phyloP scores from a whole-genome alignment of 2,329 filamentous ascomycete species.

The Ceratocystis eucalypticola region DNA sequence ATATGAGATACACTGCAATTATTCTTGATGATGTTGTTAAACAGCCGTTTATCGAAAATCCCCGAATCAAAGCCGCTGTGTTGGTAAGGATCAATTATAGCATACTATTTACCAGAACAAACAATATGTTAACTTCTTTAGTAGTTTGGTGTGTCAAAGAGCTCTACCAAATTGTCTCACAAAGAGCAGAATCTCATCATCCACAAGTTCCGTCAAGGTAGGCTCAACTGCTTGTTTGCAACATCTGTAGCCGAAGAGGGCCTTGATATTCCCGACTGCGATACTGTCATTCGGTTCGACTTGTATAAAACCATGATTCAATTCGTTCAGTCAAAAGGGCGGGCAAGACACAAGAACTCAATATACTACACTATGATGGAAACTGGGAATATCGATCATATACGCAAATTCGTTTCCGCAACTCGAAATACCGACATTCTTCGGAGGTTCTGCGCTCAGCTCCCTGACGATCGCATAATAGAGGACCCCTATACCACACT shows the following conservation, averaged over 20 bases:
- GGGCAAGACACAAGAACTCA: slow-evolving; percentile 65
- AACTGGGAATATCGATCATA: slow-evolving; percentile 48
- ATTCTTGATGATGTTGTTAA: slow-evolving; percentile 56
- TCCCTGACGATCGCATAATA: slow-evolving; percentile 54
- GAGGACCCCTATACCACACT: not conserved
- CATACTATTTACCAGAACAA: slow-evolving; percentile 12
- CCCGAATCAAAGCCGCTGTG: slow-evolving; percentile 45
- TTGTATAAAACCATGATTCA: slow-evolving; percentile 82
- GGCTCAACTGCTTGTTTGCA: slow-evolving; percentile 50
- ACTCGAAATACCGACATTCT: slow-evolving; percentile 49
- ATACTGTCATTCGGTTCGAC: slow-evolving; percentile 63
- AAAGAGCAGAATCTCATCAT: slow-evolving; percentile 63
- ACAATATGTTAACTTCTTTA: slow-evolving; percentile 27
- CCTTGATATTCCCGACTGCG: slow-evolving; percentile 54
- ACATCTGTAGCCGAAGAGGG: slow-evolving; percentile 56
- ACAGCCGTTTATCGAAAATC: slow-evolving; percentile 39
- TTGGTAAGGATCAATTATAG: slow-evolving; percentile 36
- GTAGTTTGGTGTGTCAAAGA: slow-evolving; percentile 13
- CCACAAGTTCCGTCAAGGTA: slow-evolving; percentile 46
- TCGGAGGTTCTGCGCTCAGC: slow-evolving; percentile 57
- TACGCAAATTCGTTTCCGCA: slow-evolving; percentile 43
- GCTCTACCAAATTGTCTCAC: slow-evolving; percentile 44
- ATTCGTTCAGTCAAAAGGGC: slow-evolving; percentile 83
- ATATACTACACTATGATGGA: slow-evolving; percentile 79
- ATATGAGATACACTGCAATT: slow-evolving; percentile 62